phyloP scores from a whole-genome alignment of 345 rosid genomes.

The Linum tenue region DNA sequence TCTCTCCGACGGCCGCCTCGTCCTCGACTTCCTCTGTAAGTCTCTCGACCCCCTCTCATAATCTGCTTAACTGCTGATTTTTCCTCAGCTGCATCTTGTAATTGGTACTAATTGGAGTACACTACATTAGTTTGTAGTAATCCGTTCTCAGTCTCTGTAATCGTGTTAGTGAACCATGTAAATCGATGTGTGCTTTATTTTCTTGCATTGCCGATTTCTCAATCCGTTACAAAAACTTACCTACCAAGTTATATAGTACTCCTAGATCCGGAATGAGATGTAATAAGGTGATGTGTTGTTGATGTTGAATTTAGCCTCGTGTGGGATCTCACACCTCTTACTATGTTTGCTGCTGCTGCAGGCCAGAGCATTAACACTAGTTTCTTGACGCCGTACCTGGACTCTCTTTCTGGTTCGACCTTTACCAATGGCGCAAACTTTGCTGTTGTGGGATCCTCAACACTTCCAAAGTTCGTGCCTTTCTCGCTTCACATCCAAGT shows the following conservation, averaged over 20 bases:
- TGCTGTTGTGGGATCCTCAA: constrained; percentile 68
- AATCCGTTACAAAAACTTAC: too few relatives aligned
- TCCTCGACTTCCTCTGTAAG: constrained; percentile 80
- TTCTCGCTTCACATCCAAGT: constrained; percentile 68
- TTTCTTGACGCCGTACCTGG: constrained; percentile 56
- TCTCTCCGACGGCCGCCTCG: constrained; percentile 73
- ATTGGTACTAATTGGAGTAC: neutral
- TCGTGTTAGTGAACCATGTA: too few relatives aligned
- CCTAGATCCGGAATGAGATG: too few relatives aligned
- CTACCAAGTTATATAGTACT: too few relatives aligned
- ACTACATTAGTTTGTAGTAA: too few relatives aligned
- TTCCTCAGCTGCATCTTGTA: neutral
- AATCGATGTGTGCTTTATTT: too few relatives aligned
- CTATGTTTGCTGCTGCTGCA: constrained; percentile 24
- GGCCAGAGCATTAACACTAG: constrained; percentile 72
- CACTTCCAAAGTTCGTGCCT: constrained; percentile 68
- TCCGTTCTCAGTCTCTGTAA: too few relatives aligned
- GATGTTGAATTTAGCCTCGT: neutral
- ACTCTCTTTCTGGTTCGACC: constrained; percentile 52
- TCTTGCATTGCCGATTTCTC: too few relatives aligned
- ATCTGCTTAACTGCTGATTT: neutral
- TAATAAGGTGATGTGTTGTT: neutral
- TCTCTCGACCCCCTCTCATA: neutral
- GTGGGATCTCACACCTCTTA: neutral
- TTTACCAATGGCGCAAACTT: constrained; percentile 69